Conservation (phyloP, 2,329 filamentous ascomycete species). For the Neoarthrinium moseri region DNA sequence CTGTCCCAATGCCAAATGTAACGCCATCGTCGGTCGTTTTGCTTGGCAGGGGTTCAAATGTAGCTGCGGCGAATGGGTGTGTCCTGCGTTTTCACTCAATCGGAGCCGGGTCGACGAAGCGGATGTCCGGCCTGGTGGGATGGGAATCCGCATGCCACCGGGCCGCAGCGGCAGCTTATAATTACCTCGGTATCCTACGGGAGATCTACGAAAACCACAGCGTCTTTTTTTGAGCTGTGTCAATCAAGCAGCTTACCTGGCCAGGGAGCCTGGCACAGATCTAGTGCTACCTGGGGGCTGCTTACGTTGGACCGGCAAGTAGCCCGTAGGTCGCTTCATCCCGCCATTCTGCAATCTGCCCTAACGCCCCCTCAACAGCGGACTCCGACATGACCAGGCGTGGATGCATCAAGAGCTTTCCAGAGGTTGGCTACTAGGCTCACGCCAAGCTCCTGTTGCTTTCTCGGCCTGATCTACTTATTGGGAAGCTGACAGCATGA, state of each 20-base stretch:
- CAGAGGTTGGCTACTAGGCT: too few relatives aligned
- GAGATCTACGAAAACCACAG: neutral
- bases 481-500: too few relatives aligned
- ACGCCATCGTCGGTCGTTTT: constrained; percentile 84
- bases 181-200: constrained; percentile 14
- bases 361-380: neutral
- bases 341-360: constrained; percentile 2
- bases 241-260: neutral
- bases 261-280: neutral
- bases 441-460: too few relatives aligned
- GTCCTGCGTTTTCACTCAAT: constrained; percentile 84
- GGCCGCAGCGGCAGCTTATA: constrained; percentile 35
- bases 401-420: too few relatives aligned
- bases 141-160: constrained; percentile 58
- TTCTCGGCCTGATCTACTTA: too few relatives aligned
- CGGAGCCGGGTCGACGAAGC: constrained; percentile 77
- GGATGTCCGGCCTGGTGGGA: constrained; percentile 15
- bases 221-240: neutral
- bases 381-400: neutral
- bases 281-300: neutral
- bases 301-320: constrained; percentile 11
- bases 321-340: neutral
- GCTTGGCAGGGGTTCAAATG: constrained; percentile 96
- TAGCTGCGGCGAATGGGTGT: constrained; percentile 86
- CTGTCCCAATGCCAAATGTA: constrained; percentile 78